Percentiles rank a stretch among this genome's conserved stretches.
Evolutionary conservation across 2,329 filamentous ascomycete genomes (phyloP).

Genomic region (Pyrenochaeta sp.): DNA sequence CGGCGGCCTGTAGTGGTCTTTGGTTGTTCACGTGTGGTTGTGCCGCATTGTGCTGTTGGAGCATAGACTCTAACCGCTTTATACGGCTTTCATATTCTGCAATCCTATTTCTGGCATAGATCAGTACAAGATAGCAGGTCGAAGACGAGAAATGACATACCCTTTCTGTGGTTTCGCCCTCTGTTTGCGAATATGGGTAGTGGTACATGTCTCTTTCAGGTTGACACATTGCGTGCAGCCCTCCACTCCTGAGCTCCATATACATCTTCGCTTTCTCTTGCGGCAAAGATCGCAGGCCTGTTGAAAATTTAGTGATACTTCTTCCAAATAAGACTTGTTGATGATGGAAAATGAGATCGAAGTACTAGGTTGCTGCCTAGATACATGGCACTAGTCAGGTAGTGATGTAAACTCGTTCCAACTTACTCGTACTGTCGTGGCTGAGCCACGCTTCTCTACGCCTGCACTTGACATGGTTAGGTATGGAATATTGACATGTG

Average conservation of each 20-base stretch:
- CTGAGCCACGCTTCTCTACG: conserved; percentile 32
- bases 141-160: conserved; percentile 12
- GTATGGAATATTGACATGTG: background rate
- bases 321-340: no score
- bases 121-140: background rate
- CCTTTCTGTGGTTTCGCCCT: conserved; percentile 30
- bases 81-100: conserved; percentile 34
- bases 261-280: conserved; percentile 32
- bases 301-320: no score
- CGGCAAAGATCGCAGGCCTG: conserved; percentile 38
- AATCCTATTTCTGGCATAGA: conserved; percentile 21
- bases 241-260: conserved; percentile 23
- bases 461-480: conserved; percentile 22
- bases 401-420: no score
- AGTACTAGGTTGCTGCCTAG: no score
- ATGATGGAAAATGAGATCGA: no score
- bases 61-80: conserved; percentile 28
- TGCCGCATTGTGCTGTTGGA: conserved; percentile 27
- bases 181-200: conserved; percentile 33
- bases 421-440: conserved; percentile 30
- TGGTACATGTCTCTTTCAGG: conserved; percentile 30
- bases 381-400: no score
- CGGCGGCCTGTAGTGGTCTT: conserved; percentile 22
- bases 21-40: conserved; percentile 23
- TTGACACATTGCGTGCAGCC: conserved; percentile 30